Conservation (phyloP, 1,139 yeast species). For the Ashbya aceris region DNA sequence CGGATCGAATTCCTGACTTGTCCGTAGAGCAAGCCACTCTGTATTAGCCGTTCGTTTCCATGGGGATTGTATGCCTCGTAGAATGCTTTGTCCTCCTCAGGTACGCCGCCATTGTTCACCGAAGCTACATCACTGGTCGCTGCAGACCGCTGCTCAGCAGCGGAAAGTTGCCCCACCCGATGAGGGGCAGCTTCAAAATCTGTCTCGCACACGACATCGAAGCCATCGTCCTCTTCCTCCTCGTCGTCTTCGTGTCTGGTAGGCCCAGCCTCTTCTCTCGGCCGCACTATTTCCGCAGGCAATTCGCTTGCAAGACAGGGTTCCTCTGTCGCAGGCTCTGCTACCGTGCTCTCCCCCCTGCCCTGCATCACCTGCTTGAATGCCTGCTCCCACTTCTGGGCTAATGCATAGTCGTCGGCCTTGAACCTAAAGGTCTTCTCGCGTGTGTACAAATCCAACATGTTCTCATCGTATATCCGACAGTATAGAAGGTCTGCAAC, state of each 20-base stretch:
- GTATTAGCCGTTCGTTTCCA: conserved; percentile 11
- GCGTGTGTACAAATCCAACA: conserved; percentile 14
- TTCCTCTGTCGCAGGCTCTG: not conserved
- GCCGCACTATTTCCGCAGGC: not conserved
- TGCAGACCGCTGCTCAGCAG: not conserved
- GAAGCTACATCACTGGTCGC: conserved; percentile 2
- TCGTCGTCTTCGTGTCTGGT: conserved; percentile 9
- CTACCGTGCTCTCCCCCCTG: not conserved
- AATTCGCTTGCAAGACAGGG: not conserved
- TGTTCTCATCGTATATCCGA: conserved; percentile 10
- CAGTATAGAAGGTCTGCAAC: conserved; percentile 30
- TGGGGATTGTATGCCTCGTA: conserved; percentile 16
- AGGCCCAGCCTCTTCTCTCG: not conserved
- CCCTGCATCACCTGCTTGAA: conserved; percentile 5
- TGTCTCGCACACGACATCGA: conserved; percentile 7
- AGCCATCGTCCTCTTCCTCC: conserved; percentile 9
- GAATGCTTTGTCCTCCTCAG: conserved; percentile 16
- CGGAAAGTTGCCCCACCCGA: not conserved
- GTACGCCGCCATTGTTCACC: conserved; percentile 5
- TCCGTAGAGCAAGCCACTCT: conserved; percentile 12
- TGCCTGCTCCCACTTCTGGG: conserved; percentile 11
- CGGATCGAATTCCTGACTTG: conserved; percentile 16
- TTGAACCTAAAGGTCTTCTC: conserved; percentile 15
- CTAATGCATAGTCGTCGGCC: conserved; percentile 7
- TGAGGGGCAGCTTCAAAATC: conserved; percentile 1